phyloP scores from a whole-genome alignment of 1,284 basidiomycete species.

The Cutaneotrichosporon sp. region DNA sequence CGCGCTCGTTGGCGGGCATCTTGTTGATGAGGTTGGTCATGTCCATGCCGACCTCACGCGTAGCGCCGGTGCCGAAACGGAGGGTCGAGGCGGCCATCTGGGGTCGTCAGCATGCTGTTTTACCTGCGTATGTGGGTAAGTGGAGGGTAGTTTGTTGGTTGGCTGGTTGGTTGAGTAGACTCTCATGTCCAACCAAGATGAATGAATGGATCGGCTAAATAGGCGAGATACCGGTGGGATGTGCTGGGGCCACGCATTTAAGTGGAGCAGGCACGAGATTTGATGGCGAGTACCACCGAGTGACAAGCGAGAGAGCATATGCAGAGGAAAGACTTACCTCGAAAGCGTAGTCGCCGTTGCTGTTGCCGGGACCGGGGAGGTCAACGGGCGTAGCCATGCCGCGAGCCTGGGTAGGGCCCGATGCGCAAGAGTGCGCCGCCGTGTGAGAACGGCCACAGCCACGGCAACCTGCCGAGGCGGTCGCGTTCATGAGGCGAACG shows the following conservation, averaged over 20 bases:
- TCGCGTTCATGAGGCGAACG: slow-evolving; percentile 42
- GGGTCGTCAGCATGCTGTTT: slow-evolving; percentile 14
- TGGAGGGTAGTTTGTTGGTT: neutral
- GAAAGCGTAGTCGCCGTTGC: slow-evolving; percentile 90
- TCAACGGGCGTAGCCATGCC: slow-evolving; percentile 78
- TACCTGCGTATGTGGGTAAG: neutral
- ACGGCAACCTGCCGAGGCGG: slow-evolving; percentile 45
- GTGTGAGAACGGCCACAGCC: slow-evolving; percentile 46
- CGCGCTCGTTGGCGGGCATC: slow-evolving; percentile 33
- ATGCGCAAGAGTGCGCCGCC: slow-evolving; percentile 22
- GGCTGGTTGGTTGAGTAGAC: neutral
- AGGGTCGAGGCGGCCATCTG: slow-evolving; percentile 88
- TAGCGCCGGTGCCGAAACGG: slow-evolving; percentile 84
- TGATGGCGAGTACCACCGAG: neutral
- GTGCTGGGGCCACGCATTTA: neutral
- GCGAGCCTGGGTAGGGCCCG: slow-evolving; percentile 23
- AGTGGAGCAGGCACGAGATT: slow-evolving; percentile 8
- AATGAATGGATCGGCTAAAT: slow-evolving; percentile 4
- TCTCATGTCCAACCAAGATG: neutral
- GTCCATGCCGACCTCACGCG: slow-evolving; percentile 73
- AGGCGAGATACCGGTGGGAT: neutral
- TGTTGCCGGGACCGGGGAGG: slow-evolving; percentile 51
- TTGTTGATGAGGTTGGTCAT: slow-evolving; percentile 39
- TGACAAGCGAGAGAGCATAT: neutral
- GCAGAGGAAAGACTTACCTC: slow-evolving; percentile 61